Evolutionary conservation across 2,329 filamentous ascomycete species (phyloP), one percentile per base, ranked within the genome.

Genomic region (Aschersonia sp.): DNA sequence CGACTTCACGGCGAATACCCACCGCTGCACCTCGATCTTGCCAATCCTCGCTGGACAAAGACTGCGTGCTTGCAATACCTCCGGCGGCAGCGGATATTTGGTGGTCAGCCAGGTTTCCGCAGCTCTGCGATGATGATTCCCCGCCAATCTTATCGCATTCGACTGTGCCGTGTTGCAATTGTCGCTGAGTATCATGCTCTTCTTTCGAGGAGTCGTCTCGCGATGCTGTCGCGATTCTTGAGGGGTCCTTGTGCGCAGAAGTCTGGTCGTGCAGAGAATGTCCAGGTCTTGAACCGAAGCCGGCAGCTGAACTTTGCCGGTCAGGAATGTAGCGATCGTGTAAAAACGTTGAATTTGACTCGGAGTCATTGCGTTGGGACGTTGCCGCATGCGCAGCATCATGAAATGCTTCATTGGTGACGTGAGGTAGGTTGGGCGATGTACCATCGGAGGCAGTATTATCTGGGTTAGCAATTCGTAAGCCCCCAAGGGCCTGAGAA

Each of bases 391-490:
- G 45, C 31, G 47, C 31, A 42, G 53, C 20, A 32, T 51, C 50
- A 42, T 49, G 45, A 30, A 54, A 54, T 30, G 55, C 45, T 43
- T 61, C 58, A 44, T 56, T 46, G 30, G 30, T 12, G 47, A 57
- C 56, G 46, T 58, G 50, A 46, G 51, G 46, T 32, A 44, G 40
- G 35, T 31, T 32, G 32, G 44, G 30, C n/a, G 44, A 44, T 42
- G 45, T 10, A 42, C 31, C 46, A 30, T 67, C 65, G 60, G 60
- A 65, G 54, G 78, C 75, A 20, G 20, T 20, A 68, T 92, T 81
- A 69, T 96, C 89, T 48, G 91, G 91, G 66, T 97, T 98, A 59
- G 92, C 91, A 65, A 98, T 97, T 65, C 91, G 87, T 66, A 98
- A 74, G 59, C 91, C 91, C 61, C 92, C 92, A 60, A 97, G 77